Conservation (phyloP, 2,329 filamentous ascomycete genomes). For the Xylaria sp. region DNA sequence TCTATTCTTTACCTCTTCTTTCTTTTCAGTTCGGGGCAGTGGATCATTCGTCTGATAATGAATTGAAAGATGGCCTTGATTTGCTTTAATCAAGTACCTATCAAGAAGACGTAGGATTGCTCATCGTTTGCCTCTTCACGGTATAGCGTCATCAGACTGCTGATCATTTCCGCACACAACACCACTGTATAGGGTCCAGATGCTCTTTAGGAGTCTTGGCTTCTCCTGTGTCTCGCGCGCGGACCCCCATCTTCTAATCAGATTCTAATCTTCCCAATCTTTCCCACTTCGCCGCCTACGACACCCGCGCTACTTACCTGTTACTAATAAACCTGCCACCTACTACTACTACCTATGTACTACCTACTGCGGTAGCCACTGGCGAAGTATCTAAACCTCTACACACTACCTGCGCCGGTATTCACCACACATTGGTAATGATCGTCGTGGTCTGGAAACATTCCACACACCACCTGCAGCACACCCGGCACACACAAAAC, state of each 20-base stretch:
- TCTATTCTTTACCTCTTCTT: neutral
- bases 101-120: slow-evolving; percentile 30
- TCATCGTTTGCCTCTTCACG: slow-evolving; percentile 43
- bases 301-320: slow-evolving; percentile 14
- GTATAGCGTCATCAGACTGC: slow-evolving; percentile 49
- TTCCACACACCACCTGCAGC: slow-evolving; percentile 40
- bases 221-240: slow-evolving; percentile 40
- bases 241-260: slow-evolving; percentile 38
- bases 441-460: slow-evolving; percentile 48
- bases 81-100: slow-evolving; percentile 22
- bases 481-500: slow-evolving; percentile 43
- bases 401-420: slow-evolving; percentile 1
- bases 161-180: slow-evolving; percentile 48
- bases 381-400: slow-evolving; percentile 26
- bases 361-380: slow-evolving; percentile 19
- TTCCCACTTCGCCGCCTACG: slow-evolving; percentile 31
- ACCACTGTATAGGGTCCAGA: slow-evolving; percentile 46
- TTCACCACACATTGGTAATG: slow-evolving; percentile 41
- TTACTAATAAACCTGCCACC: slow-evolving; percentile 25
- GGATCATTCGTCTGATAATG: neutral
- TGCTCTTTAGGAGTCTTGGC: slow-evolving; percentile 43
- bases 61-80: slow-evolving; percentile 19
- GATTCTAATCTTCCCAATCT: slow-evolving; percentile 15
- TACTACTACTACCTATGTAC: neutral
- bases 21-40: neutral